phyloP scores from a whole-genome alignment of 306 rosid species.

The Canavalia ensiformis region DNA sequence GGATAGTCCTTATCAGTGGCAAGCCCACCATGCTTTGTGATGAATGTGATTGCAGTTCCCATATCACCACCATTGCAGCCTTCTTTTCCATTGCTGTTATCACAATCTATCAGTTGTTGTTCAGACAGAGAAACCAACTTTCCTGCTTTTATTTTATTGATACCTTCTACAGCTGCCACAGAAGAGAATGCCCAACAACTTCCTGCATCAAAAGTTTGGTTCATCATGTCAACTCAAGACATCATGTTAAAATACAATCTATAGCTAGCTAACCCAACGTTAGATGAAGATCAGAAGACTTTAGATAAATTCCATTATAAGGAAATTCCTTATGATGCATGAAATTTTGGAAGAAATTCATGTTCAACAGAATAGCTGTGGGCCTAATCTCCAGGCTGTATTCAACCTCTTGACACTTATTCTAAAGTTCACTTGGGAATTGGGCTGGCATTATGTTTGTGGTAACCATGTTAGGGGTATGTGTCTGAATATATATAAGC shows the following conservation, averaged over 20 bases:
- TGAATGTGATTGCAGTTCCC: constrained; percentile 70
- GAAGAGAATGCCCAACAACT: constrained; percentile 92
- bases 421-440: too few species aligned
- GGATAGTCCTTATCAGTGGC: constrained; percentile 63
- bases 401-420: neutral
- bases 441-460: too few species aligned
- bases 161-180: constrained; percentile 85
- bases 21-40: constrained; percentile 57
- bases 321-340: neutral
- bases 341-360: neutral
- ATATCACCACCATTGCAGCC: constrained; percentile 80
- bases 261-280: constrained; percentile 20
- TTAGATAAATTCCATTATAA: neutral
- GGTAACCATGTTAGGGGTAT: neutral
- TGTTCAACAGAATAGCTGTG: neutral
- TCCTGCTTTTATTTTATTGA: constrained; percentile 71
- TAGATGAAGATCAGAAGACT: constrained; percentile 12
- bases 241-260: constrained; percentile 1
- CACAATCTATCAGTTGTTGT: constrained; percentile 80
- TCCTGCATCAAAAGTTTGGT: constrained; percentile 57
- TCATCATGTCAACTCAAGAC: constrained; percentile 32
- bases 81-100: constrained; percentile 54
- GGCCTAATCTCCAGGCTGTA: neutral
- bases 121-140: constrained; percentile 70
- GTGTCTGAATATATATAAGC: neutral